Base-by-base conservation (phyloP, 805 yeast genomes). In the Candida namnaoensis region DNA sequence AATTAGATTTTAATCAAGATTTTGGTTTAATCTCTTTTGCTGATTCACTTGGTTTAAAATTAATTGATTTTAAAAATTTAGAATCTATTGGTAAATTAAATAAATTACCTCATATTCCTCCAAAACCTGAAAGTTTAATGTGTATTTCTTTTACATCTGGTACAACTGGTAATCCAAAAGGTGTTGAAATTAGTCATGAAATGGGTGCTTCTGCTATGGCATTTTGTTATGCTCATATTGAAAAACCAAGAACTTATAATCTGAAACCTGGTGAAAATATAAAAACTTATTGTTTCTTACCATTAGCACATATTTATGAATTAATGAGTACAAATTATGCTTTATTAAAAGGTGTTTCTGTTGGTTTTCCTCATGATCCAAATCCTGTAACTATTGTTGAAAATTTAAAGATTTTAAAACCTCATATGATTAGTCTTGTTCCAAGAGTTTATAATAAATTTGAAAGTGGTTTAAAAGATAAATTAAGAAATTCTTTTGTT, bases 81-180 rank as follows among this genome's bases (percentile, higher is more conserved):
- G 65, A 64, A 40, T 50, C 57, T 4, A 44, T 71, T 46, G 75
- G 72, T 36, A 53, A 47, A 46, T 50, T 69, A 44, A 64, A 71
- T 6, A 13, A 5, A 44, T 43, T 51, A 49, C 53, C 65, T 1
- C 48, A 52, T 46, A 34, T 45, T 35, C 71, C 72, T 4, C 76
- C 80, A 5, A 49, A 49, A 1, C 69, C 74, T 1, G 63, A 66
- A 6, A 64, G 65, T 32, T 47, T 64, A 4, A 68, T 69, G 47
- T 74, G 82, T n/a, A 71, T 78, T 38, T 74, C 76, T 19, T 78
- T 77, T 54, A 78, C 84, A 5, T 76, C 82, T 0, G 84, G 84
- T n/a, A 78, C 84, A 3, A 76, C 82, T 4, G 82, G 82, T 3
- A 58, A 70, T 28, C 84, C 84, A 33, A 78, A 78, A 55, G 84